phyloP scores from a whole-genome alignment of 2,329 filamentous ascomycete genomes.

The Fusarium bactridioides region DNA sequence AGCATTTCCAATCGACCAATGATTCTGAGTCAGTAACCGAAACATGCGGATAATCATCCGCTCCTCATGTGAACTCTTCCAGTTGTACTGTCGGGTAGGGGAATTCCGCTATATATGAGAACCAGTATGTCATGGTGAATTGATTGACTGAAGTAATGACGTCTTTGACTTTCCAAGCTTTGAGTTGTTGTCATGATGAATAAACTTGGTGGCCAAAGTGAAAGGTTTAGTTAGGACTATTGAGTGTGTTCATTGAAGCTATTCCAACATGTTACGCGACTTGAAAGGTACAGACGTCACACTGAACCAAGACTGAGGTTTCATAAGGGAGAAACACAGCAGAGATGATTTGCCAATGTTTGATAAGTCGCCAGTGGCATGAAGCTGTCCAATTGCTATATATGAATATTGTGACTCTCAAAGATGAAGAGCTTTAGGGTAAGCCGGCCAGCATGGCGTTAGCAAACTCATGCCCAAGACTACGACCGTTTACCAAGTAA shows the following conservation, averaged over 20 bases:
- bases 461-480: background rate
- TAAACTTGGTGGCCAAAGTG: background rate
- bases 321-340: fast-evolving
- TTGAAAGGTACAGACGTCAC: fast-evolving
- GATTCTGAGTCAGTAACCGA: constrained; percentile 24
- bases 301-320: fast-evolving
- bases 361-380: background rate
- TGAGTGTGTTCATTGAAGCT: background rate
- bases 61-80: background rate
- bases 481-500: constrained; percentile 1
- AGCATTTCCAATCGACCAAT: constrained; percentile 34
- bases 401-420: background rate
- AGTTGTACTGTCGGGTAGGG: constrained; percentile 1
- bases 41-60: constrained; percentile 6
- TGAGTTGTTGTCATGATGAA: background rate
- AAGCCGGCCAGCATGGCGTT: background rate
- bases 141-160: background rate
- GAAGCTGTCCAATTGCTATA: background rate
- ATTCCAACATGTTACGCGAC: background rate
- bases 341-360: fast-evolving
- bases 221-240: fast-evolving
- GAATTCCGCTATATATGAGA: background rate
- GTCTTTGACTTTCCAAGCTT: background rate
- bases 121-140: background rate
- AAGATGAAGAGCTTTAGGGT: background rate